Evolutionary conservation across 192 early-diverging fungal genomes (phyloP), one percentile per base, ranked within the genome.

Genomic region (Coemansia sp.): DNA sequence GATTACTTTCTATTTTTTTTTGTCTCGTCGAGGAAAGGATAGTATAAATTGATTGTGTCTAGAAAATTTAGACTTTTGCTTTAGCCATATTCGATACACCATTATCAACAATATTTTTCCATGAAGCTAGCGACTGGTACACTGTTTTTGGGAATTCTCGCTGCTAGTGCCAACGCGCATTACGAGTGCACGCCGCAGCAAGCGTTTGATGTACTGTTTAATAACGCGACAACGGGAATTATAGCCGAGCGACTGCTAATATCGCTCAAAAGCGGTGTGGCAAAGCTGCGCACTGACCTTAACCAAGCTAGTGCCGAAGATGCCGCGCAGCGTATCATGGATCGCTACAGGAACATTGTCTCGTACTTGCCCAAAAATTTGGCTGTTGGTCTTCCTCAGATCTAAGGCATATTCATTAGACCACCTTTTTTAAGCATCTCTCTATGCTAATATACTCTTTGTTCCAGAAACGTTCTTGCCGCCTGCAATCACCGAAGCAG

Each of bases 201-300:
- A 38, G 78, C 78, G 46, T 64, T 80, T 14, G 70, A 75, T 27
- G 67, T 69, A 2, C 34, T 80, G 66, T 67, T 80, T 48, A 66
- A 45, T 32, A 63, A 72, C 23, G 11, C 55, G 3, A 81, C 76
- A 15, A 53, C 70, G 19, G 62, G 66, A 23, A 39, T 57, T 10
- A 9, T 81, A 3, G 70, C 73, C 4, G 59, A 65, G 38, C 66
- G 37, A 37, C 59, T 81, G 15, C 51, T 81, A 11, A n/a, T 39
- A 5, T 62, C 67, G 21, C 67, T 81, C 31, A 36, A 68, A 37
- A 60, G 38, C 21, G 70, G 73, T 3, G 66, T 45, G 3, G 46
- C 44, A 11, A 44, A 45, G 36, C 19, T 72, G 60, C 70, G 70
- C 7, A 44, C 19, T 1, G 61, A 65, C 2, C 29, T 76, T 6